Evolutionary conservation across 805 yeast species (phyloP), one percentile per base, ranked within the genome.

Genomic region (Myxozyma vanderwaltii): DNA sequence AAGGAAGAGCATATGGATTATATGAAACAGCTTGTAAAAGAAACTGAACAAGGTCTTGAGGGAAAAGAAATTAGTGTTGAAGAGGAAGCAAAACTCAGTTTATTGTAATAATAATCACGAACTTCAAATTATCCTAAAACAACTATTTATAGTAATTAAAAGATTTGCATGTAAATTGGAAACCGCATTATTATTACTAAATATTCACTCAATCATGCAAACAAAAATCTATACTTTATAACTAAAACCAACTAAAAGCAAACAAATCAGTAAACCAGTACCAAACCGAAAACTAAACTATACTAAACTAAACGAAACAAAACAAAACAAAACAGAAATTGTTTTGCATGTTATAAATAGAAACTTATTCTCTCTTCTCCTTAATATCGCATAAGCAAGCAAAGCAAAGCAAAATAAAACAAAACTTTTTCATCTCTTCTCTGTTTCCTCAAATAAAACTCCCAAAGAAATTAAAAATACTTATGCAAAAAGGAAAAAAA

Each of bases 1-100:
- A 81, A 82, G 19, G 70, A 67, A 21, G 72, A 73, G 10, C 73
- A 77, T 17, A 63, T 66, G 1, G 71, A 69, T 0, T 71, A 68
- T 45, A 72, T 88, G 64, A 69, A 78, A 31, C 64, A 68, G 1
- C 68, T 86, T 1, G 88, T 82, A 5, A 67, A 70, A 0, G 77
- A 77, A 21, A 76, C 85, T 7, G 75, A 81, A 5, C 67, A 69
- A 12, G 74, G 77, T 24, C 71, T 88, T 1, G 70, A 81, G 1
- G 94, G 94, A 1, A 69, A 69, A 36, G 86, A 84, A 67, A 80
- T 89, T 12, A 68, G 81, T 1, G 78, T 77, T 12, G 82, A 79
- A 23, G 82, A 85, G 61, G 96, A 89, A 69, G 78, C 58, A 15
- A 48, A 41, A 19, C 47, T 56, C 27, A 56, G 66, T 38, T 35